A percentile compares a stretch with the other conserved stretches of the same genome.
These are phyloP conservation scores for Trypanosomatidae sp. DNA, from an alignment of 208 protist species.

Conservation along the genomic window DNA sequence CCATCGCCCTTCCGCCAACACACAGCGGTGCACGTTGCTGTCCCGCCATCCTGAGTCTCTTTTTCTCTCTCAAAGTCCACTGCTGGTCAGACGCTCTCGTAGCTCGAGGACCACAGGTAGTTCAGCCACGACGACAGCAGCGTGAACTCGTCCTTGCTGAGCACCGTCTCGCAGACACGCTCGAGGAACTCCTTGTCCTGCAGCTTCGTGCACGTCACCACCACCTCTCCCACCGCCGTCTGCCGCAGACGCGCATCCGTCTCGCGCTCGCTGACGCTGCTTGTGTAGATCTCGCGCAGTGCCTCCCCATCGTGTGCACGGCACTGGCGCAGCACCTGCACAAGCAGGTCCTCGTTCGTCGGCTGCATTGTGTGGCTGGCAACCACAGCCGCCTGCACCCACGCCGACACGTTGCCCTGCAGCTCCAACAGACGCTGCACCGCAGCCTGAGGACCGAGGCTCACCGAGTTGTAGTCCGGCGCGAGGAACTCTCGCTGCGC, in stretches of 20 bases:
- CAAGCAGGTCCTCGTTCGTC: conserved; percentile 53
- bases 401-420: conserved; percentile 44
- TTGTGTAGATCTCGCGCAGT: conserved; percentile 27
- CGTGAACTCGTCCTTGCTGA: conserved; percentile 45
- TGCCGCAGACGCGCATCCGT: conserved; percentile 31
- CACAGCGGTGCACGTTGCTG: too few relatives aligned
- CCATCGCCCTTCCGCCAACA: too few relatives aligned
- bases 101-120: conserved; percentile 28
- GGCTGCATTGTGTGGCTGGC: conserved; percentile 34
- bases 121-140: conserved; percentile 55
- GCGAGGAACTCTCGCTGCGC: conserved; percentile 54
- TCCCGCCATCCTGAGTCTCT: too few relatives aligned
- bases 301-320: conserved; percentile 49
- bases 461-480: conserved; percentile 29
- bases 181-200: conserved; percentile 30
- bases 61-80: not conserved
- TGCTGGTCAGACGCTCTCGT: not conserved
- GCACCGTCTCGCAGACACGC: conserved; percentile 42
- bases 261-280: conserved; percentile 71
- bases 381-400: conserved; percentile 60
- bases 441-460: conserved; percentile 49
- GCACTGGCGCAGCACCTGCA: conserved; percentile 65
- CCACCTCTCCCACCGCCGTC: conserved; percentile 56
- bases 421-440: conserved; percentile 67
- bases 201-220: conserved; percentile 29